Conservation (phyloP, 2,329 filamentous ascomycete genomes). For the Aureobasidium sp. region DNA sequence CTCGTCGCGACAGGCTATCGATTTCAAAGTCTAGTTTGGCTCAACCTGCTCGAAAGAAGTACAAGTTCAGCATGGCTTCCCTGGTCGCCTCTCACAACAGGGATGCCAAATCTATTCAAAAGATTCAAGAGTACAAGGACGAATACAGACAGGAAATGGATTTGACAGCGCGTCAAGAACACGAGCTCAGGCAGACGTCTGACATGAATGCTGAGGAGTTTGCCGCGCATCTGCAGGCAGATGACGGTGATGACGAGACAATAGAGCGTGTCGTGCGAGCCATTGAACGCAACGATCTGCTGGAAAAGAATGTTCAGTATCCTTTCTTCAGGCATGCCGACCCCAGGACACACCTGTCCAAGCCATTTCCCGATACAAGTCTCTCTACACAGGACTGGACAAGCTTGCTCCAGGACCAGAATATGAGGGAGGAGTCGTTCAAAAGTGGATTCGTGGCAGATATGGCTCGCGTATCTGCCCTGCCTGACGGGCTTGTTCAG, state of each 20-base stretch:
- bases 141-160: slow-evolving; percentile 17
- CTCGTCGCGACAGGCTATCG: background rate
- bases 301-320: slow-evolving; percentile 47
- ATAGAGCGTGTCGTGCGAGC: slow-evolving; percentile 49
- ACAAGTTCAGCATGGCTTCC: slow-evolving; percentile 26
- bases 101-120: slow-evolving; percentile 18
- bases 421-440: slow-evolving; percentile 34
- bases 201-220: slow-evolving; percentile 18
- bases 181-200: slow-evolving; percentile 5
- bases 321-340: slow-evolving; percentile 46
- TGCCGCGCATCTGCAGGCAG: slow-evolving; percentile 36
- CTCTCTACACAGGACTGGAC: slow-evolving; percentile 31
- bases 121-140: slow-evolving; percentile 24
- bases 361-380: slow-evolving; percentile 24
- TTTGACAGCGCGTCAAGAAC: slow-evolving; percentile 15
- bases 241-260: slow-evolving; percentile 27
- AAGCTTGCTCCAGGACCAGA: slow-evolving; percentile 28
- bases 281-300: slow-evolving; percentile 54
- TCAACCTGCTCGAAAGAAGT: slow-evolving; percentile 14
- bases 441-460: slow-evolving; percentile 36
- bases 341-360: slow-evolving; percentile 15
- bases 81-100: slow-evolving; percentile 17
- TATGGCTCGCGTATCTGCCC: slow-evolving; percentile 30
- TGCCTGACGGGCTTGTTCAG: slow-evolving; percentile 33
- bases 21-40: background rate